phyloP scores from a whole-genome alignment of 805 yeast species.

The Yamadazyma scolyti region DNA sequence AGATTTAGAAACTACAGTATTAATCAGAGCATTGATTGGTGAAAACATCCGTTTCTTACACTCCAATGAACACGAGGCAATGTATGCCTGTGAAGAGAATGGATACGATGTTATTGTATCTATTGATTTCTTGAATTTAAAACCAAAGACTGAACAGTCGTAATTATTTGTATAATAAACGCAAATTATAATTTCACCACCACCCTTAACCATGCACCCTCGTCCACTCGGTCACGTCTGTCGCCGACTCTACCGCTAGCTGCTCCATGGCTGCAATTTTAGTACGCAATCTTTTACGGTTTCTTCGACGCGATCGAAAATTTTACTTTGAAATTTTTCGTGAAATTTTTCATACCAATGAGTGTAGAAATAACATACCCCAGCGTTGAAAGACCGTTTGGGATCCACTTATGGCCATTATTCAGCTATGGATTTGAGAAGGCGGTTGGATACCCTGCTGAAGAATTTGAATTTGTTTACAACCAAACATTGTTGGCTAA shows the following conservation, averaged over 20 bases:
- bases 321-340: too few relatives aligned
- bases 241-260: too few relatives aligned
- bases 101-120: conserved; percentile 93
- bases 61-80: conserved; percentile 86
- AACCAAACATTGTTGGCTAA: conserved; percentile 67
- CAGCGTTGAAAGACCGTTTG: conserved; percentile 47
- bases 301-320: too few relatives aligned
- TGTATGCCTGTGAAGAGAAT: conserved; percentile 86
- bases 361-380: conserved; percentile 29
- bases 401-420: conserved; percentile 65
- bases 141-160: conserved; percentile 31
- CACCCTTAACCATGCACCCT: too few relatives aligned
- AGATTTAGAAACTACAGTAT: conserved; percentile 81
- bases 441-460: conserved; percentile 55
- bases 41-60: conserved; percentile 88
- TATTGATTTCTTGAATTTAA: conserved; percentile 77
- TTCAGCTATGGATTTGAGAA: conserved; percentile 47
- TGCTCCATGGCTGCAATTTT: too few relatives aligned
- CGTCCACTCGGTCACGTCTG: too few relatives aligned
- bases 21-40: conserved; percentile 85
- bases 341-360: conserved; percentile 1
- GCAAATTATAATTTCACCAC: too few relatives aligned
- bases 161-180: too few relatives aligned
- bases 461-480: conserved; percentile 63
- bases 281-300: too few relatives aligned